Evolutionary conservation across 345 rosid genomes (phyloP), one percentile per base, ranked within the genome.

Genomic region (Abelmoschus esculentus): DNA sequence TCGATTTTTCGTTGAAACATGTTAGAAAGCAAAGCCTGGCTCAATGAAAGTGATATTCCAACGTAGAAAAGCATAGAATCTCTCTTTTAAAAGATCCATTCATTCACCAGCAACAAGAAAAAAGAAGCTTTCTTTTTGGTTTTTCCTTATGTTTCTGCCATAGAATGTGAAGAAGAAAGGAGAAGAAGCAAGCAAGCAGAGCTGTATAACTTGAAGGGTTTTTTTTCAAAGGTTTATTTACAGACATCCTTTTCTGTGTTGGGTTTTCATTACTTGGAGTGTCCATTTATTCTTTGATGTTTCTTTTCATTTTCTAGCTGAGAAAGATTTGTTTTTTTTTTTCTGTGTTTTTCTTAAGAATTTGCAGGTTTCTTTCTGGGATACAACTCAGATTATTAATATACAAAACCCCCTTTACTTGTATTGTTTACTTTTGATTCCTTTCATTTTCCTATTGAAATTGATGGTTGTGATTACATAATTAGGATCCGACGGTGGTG

Each of bases 31-130:
- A 49, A 47, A 66, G 70, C 70, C 49, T 47, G 55, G 32, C 22
- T 38, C 22, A 14, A 28, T 69, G 74, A 57, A 73, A 85, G 86
- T 79, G 88, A 69, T 57, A 74, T 72, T 83, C 89, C 81, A 59
- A 79, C 83, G 77, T 61, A 73, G 79, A 76, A 85, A 66, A 79
- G 81, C 78, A 62, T 34, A 68, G 10, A 1, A 42, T 46, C 55
- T 44, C 19, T 44, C 17, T 46, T 64, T 44, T 44, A 44, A 64
- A 42, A 42, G 68, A 64, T 64, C 12, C 68, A 44, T 63, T 63
- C 66, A 62, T 40, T 38, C 67, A 63, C 5, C 34, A 3, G 9
- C 40, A 61, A 8, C 5, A 61, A 9, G 8, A 19, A 40, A 7
- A 7, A 38, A 38, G 42, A 38, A 63, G 10, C 10, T 19, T 28